A percentile compares a stretch with the other conserved stretches of the same genome.
These are phyloP conservation scores for Stromatinia cepivora DNA, from an alignment of 2,329 filamentous ascomycete species.

Conservation along the genomic window DNA sequence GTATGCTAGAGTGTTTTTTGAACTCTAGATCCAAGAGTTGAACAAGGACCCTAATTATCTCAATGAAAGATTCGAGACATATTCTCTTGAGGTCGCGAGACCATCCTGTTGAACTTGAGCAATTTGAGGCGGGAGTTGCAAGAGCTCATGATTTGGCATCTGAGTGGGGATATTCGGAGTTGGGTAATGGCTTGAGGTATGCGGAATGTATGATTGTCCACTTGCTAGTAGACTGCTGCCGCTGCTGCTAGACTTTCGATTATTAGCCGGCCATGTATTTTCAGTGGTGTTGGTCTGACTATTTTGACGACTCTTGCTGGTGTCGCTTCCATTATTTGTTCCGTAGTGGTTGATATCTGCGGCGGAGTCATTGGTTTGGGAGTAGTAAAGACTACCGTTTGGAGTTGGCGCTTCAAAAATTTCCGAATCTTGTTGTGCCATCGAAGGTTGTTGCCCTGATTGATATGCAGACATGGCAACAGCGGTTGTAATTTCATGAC, in stretches of 20 bases:
- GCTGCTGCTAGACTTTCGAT: slow-evolving; percentile 20
- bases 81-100: not conserved
- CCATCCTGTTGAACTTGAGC: not conserved
- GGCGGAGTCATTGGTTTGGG: slow-evolving; percentile 3
- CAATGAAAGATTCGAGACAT: slow-evolving; percentile 2
- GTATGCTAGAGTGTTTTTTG: not conserved
- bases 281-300: slow-evolving; percentile 20
- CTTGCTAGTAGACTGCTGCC: not conserved
- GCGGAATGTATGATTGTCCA: not conserved
- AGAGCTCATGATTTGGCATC: not conserved
- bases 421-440: slow-evolving; percentile 3
- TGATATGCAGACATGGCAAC: slow-evolving; percentile 17
- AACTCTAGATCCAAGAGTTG: not conserved
- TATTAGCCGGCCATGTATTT: slow-evolving; percentile 13
- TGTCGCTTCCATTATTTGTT: slow-evolving; percentile 14
- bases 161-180: not conserved
- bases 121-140: not conserved
- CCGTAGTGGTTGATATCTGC: slow-evolving; percentile 13
- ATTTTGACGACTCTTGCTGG: slow-evolving; percentile 17
- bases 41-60: not conserved
- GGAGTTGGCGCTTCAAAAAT: slow-evolving; percentile 10
- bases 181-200: not conserved
- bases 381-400: not conserved
- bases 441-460: slow-evolving; percentile 2
- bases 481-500: slow-evolving; percentile 31